phyloP scores from a whole-genome alignment of 1,139 yeast species.

The Blastobotrys aristatus region DNA sequence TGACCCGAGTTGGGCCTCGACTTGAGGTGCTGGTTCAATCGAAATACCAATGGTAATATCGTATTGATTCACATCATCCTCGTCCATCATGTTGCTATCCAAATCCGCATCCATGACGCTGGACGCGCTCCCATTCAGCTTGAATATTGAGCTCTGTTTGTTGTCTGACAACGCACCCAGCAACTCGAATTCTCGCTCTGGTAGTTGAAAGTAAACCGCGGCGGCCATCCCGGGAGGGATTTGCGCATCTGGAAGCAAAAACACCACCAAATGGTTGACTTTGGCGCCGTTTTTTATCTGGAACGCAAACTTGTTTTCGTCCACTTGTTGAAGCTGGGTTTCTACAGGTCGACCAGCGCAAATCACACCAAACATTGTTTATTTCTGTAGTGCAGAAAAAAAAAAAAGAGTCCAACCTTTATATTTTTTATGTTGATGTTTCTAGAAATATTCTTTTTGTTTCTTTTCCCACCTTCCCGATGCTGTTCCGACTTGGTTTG shows the following conservation, averaged over 20 bases:
- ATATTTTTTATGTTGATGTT: not conserved
- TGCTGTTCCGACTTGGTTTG: no score
- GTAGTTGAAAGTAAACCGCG: slow-evolving; percentile 81
- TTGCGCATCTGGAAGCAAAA: slow-evolving; percentile 63
- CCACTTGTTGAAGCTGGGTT: slow-evolving; percentile 49
- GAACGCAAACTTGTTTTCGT: slow-evolving; percentile 57
- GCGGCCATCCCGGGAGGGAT: slow-evolving; percentile 73
- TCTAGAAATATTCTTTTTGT: not conserved
- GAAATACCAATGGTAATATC: slow-evolving; percentile 76
- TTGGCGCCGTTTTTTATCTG: slow-evolving; percentile 56
- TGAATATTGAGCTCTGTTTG: slow-evolving; percentile 91
- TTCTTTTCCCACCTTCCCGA: not conserved
- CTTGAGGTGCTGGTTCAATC: slow-evolving; percentile 55
- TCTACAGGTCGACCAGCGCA: slow-evolving; percentile 43
- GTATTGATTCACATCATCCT: slow-evolving; percentile 24
- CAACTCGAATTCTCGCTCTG: slow-evolving; percentile 67
- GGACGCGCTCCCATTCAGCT: slow-evolving; percentile 49
- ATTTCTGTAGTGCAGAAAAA: not conserved
- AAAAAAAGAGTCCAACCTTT: no score
- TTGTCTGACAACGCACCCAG: slow-evolving; percentile 65
- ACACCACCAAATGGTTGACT: slow-evolving; percentile 69
- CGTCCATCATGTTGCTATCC: slow-evolving; percentile 35
- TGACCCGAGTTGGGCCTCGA: slow-evolving; percentile 16
- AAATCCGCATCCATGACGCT: slow-evolving; percentile 29
- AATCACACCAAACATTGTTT: slow-evolving; percentile 44